Base-by-base conservation (phyloP, 2,329 filamentous ascomycete genomes). In the Aspergillus intermedius region DNA sequence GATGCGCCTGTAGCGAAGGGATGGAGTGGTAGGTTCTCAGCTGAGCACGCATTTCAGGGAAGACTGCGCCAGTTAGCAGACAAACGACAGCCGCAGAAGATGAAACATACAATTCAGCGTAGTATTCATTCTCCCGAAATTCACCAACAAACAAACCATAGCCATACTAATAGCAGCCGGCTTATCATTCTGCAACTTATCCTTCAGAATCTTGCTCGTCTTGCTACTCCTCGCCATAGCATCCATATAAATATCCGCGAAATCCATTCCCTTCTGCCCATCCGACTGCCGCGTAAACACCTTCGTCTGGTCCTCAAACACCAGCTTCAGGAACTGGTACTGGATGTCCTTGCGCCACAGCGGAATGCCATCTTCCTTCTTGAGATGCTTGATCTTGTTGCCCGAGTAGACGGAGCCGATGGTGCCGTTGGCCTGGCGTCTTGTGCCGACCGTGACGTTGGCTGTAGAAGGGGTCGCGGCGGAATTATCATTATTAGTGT, bases 141-240 rank as follows among this genome's bases (percentile, higher is more conserved):
- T 98, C 67, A 98, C 93, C 60, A 98, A 74, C 56, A 98, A 75
- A 70, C 93, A 98, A 50, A 98, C 91, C 93, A 98, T 98, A 46
- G 93, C 93, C 93, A 98, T 98, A 63, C 89, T 91, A 68, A 95
- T 90, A 32, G 91, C 93, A 19, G 91, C 91, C 55, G 89, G 85
- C 62, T 88, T 84, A 67, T 98, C 93, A 58, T 86, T 93, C 62
- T 95, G 79, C 55, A 98, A 78, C 75, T 98, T 97, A 71, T 98
- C 93, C 69, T 95, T 89, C 55, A 98, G 77, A 44, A 98, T 93
- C 73, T 97, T 97, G 77, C 93, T 97, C 23, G 91, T 97, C 77
- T 98, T 98, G 77, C 89, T 96, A 74, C 93, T 98, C 68, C 90
- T 83, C 3, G 93, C 90, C 91, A 98, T 97, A 52, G 93, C 91